Conservation (phyloP, 2,329 filamentous ascomycete genomes). For the Penicillium frequentans region DNA sequence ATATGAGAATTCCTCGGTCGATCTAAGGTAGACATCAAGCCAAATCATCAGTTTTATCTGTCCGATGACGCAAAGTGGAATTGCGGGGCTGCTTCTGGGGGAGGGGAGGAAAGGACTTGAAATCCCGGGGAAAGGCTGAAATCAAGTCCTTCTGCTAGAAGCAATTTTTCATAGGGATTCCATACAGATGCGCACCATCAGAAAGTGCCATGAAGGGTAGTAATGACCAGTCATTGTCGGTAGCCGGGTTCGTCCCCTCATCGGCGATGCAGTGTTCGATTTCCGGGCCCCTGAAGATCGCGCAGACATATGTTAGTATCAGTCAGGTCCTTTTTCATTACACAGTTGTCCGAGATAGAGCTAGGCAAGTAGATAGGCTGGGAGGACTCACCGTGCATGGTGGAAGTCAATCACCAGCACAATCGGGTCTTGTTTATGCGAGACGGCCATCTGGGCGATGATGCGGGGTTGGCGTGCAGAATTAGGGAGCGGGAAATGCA, state of each 20-base stretch:
- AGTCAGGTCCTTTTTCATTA: background rate
- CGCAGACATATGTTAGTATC: constrained; percentile 1
- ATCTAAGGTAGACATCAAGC: constrained; percentile 49
- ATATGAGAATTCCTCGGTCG: constrained; percentile 96
- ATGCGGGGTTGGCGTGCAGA: constrained; percentile 4
- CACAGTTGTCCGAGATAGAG: background rate
- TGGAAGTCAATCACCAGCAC: constrained; percentile 82
- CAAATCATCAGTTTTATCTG: constrained; percentile 2
- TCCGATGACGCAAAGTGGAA: background rate
- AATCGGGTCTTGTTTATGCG: constrained; percentile 61
- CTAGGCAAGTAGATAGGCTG: background rate
- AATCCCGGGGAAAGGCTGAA: background rate
- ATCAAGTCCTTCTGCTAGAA: background rate
- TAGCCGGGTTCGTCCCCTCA: constrained; percentile 74
- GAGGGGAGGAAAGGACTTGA: background rate
- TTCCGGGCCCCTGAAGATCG: constrained; percentile 74
- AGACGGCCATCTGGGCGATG: constrained; percentile 28
- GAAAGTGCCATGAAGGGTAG: constrained; percentile 96
- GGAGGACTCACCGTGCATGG: constrained; percentile 59
- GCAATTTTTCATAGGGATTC: background rate
- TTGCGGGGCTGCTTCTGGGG: background rate
- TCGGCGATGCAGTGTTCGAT: constrained; percentile 89
- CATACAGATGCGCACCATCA: constrained; percentile 90
- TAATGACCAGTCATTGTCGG: constrained; percentile 84
- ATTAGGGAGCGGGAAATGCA: constrained; percentile 1